phyloP scores from a whole-genome alignment of 108 stramenopile species.

The Fistulifera solaris region DNA sequence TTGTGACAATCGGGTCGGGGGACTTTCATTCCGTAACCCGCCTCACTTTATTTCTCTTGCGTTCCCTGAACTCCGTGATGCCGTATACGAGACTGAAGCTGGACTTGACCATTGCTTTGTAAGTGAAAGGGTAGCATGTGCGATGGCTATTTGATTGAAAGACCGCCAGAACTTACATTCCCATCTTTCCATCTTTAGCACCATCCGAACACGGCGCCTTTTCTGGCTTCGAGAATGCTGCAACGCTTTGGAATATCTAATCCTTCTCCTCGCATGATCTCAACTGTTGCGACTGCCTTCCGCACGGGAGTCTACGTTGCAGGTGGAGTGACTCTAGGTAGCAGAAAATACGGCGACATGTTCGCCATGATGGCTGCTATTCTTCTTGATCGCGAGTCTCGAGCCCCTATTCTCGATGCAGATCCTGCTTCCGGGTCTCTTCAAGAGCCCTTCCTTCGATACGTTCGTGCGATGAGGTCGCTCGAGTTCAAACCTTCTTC shows the following conservation, averaged over 20 bases:
- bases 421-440: slow-evolving; percentile 42
- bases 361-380: slow-evolving; percentile 50
- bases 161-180: too few species aligned
- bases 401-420: slow-evolving; percentile 33
- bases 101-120: slow-evolving; percentile 21
- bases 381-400: slow-evolving; percentile 45
- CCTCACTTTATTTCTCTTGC: slow-evolving; percentile 19
- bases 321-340: slow-evolving; percentile 20
- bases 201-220: slow-evolving; percentile 28
- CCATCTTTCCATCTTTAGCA: too few species aligned
- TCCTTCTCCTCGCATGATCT: slow-evolving; percentile 50
- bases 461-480: slow-evolving; percentile 21
- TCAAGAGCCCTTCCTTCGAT: slow-evolving; percentile 24
- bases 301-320: slow-evolving; percentile 28
- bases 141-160: too few species aligned
- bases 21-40: slow-evolving; percentile 41
- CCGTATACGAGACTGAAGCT: slow-evolving; percentile 24
- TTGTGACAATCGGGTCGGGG: slow-evolving; percentile 25
- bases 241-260: slow-evolving; percentile 60
- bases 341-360: slow-evolving; percentile 54
- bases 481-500: slow-evolving; percentile 12
- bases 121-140: too few species aligned
- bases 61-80: slow-evolving; percentile 25
- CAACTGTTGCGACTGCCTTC: slow-evolving; percentile 44
- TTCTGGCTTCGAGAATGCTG: slow-evolving; percentile 42